Evolutionary conservation across 179 eudicot genomes (phyloP).

Genomic region (Vitellaria paradoxa): DNA sequence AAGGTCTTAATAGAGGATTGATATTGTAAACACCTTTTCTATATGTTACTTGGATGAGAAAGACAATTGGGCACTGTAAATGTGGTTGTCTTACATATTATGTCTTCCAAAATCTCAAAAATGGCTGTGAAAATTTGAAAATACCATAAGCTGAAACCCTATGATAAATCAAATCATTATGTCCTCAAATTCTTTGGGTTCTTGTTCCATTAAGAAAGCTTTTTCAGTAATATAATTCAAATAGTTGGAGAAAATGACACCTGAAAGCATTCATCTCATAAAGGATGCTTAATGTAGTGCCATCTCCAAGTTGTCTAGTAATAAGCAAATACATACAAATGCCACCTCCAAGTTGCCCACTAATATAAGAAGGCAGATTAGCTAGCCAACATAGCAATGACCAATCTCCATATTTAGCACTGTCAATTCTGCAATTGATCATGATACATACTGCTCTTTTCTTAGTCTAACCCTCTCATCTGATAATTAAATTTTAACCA

Average conservation of each 20-base stretch:
- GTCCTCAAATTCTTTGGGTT: background rate
- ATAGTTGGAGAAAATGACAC: background rate
- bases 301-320: no score
- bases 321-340: background rate
- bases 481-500: background rate
- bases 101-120: background rate
- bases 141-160: background rate
- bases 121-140: background rate
- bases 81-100: background rate
- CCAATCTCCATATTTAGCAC: background rate
- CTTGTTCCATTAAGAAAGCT: conserved; percentile 8
- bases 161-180: background rate
- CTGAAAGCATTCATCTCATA: background rate
- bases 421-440: background rate
- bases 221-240: background rate
- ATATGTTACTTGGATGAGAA: background rate
- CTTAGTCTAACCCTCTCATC: background rate
- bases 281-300: background rate
- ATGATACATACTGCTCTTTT: no score
- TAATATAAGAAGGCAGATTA: background rate
- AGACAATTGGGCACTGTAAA: background rate
- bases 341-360: conserved; percentile 4
- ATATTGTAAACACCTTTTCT: background rate
- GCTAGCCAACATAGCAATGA: no score
- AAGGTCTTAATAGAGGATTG: background rate